Base-by-base conservation (phyloP, 1,284 basidiomycete species). In the Apiotrichum sp. region DNA sequence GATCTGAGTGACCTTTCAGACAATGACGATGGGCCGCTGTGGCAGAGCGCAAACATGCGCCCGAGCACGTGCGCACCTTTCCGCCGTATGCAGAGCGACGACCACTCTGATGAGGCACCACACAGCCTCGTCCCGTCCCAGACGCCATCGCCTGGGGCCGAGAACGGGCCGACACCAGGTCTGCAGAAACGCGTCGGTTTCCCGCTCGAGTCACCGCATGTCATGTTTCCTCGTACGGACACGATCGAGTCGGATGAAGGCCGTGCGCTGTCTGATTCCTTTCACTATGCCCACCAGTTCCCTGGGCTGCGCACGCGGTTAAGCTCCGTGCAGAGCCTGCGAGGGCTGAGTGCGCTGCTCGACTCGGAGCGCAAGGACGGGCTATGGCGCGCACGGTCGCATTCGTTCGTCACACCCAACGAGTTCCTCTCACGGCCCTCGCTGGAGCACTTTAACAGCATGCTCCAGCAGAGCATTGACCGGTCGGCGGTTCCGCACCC, bases 371-470 rank as follows among this genome's bases (percentile, higher is more conserved):
- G 65, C 41, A 61, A 63, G 16, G 73, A 73, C 45, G 70, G 71
- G 0, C 47, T 76, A 33, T 75, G 74, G 74, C 62, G 73, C 49
- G 69, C 69, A 6, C 58, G 74, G 38, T 69, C 70, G 3, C 66
- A 71, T 46, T 73, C 71, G 29, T 69, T 73, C 43, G 65, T 54
- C 44, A 55, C 52, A 7, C 67, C 62, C 13, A 66, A 67, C 29
- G 72, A 73, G 41, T 86, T 91, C 67, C 81, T 93, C 31, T 89
- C 90, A 64, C 78, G 86, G 4, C 84, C 86, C 11, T 93, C 90
- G 11, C 87, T 93, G 83, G 82, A 83, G 62, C 89, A 95, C 75
- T 82, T 95, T 54, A 86, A 88, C 53, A 81, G 85, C 55, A 92
- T 97, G 87, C 79, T 98, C 14, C 82, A 85, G 8, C 93, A 98